Conservation (phyloP, 768 basidiomycete species). For the Collybia mongolica region DNA sequence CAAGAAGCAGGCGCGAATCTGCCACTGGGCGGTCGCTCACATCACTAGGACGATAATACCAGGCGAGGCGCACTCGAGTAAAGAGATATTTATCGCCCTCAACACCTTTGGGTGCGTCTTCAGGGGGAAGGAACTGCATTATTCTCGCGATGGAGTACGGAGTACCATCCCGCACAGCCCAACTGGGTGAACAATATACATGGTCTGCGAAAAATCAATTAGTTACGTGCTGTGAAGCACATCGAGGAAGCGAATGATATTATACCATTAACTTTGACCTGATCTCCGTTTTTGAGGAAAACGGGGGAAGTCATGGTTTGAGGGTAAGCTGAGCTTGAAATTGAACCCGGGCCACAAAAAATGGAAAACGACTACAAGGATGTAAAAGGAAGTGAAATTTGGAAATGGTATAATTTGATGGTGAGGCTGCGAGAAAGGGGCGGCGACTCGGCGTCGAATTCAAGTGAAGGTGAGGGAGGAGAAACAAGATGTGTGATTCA, state of each 20-base stretch:
- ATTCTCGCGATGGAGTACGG: slow-evolving; percentile 95
- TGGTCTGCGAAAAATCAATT: slow-evolving; percentile 70
- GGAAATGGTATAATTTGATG: slow-evolving; percentile 16
- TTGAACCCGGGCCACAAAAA: slow-evolving; percentile 26
- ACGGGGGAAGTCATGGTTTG: slow-evolving; percentile 45
- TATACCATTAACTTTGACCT: slow-evolving; percentile 85
- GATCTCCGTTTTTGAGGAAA: slow-evolving; percentile 78
- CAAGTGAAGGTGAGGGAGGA: slow-evolving; percentile 36
- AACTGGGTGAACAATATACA: slow-evolving; percentile 94
- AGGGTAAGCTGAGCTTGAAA: slow-evolving; percentile 30
- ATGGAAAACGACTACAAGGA: slow-evolving; percentile 22
- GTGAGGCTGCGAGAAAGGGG: slow-evolving; percentile 18
- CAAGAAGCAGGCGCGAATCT: slow-evolving; percentile 89
- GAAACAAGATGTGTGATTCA: slow-evolving; percentile 37
- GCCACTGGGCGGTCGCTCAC: slow-evolving; percentile 88
- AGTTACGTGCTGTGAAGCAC: slow-evolving; percentile 12
- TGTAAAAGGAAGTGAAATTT: slow-evolving; percentile 17
- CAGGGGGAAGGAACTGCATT: slow-evolving; percentile 92
- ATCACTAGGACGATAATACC: slow-evolving; percentile 97
- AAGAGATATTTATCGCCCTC: slow-evolving; percentile 67
- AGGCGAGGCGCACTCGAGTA: slow-evolving; percentile 86
- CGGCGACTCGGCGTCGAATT: slow-evolving; percentile 20
- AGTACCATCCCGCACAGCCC: slow-evolving; percentile 89
- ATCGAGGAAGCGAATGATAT: slow-evolving; percentile 20
- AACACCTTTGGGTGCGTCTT: slow-evolving; percentile 64